These are phyloP conservation scores for Coemansia sp. DNA, from an alignment of 192 early-diverging fungal genomes.

Conservation along the genomic window DNA sequence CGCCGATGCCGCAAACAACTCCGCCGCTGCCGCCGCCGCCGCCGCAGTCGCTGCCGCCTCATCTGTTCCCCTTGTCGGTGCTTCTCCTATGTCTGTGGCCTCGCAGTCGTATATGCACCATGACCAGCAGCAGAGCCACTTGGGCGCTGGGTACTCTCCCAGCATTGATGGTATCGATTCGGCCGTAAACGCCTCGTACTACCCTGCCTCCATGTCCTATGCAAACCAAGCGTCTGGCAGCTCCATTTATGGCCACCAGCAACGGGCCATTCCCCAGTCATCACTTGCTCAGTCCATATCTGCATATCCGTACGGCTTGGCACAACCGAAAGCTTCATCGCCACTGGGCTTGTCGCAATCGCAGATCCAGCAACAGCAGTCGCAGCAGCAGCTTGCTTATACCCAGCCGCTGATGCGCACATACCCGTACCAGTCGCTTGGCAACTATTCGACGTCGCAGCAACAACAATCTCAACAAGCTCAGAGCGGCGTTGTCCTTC, in stretches of 20 bases:
- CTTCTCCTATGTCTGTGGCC: neutral
- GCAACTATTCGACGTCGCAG: slow-evolving; percentile 18
- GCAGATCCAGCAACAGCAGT: slow-evolving; percentile 17
- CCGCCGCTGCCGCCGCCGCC: neutral
- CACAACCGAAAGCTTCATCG: slow-evolving; percentile 17
- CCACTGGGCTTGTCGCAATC: slow-evolving; percentile 19
- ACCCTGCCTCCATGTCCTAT: slow-evolving; percentile 36
- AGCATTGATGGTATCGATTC: slow-evolving; percentile 24
- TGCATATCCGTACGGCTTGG: slow-evolving; percentile 36
- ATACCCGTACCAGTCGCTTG: slow-evolving; percentile 37
- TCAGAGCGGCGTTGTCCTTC: slow-evolving; percentile 11
- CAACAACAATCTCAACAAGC: slow-evolving; percentile 21
- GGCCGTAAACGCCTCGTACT: slow-evolving; percentile 24
- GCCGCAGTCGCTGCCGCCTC: slow-evolving; percentile 13
- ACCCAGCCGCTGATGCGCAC: slow-evolving; percentile 34
- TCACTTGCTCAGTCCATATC: slow-evolving; percentile 18
- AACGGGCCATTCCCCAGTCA: slow-evolving; percentile 8
- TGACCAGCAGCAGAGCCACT: slow-evolving; percentile 21
- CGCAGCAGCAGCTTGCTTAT: slow-evolving; percentile 29
- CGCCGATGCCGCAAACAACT: slow-evolving; percentile 1
- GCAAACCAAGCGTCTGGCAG: slow-evolving; percentile 14
- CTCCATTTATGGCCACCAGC: slow-evolving; percentile 22
- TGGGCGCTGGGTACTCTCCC: slow-evolving; percentile 42
- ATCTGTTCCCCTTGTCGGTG: neutral
- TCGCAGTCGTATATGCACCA: slow-evolving; percentile 17